Percentiles rank a stretch among this genome's conserved stretches.
phyloP scores from a whole-genome alignment of 2,329 filamentous ascomycete species.

The Colletotrichum sansevieriae region DNA sequence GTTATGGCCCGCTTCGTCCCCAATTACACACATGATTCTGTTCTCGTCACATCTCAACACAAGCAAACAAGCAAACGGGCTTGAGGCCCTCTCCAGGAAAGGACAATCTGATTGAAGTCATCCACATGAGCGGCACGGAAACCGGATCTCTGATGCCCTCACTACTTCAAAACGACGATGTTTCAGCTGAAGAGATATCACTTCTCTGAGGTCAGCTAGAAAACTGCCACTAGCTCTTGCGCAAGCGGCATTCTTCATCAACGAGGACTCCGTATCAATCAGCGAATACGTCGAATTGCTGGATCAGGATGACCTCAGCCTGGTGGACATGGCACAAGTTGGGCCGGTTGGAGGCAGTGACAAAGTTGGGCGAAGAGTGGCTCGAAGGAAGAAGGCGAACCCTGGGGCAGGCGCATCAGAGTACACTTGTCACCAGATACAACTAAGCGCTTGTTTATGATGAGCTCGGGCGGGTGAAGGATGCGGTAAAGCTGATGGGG shows the following conservation, averaged over 20 bases:
- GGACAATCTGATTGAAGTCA: slow-evolving; percentile 44
- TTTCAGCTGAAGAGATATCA: slow-evolving; percentile 1
- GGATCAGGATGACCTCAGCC: slow-evolving; percentile 38
- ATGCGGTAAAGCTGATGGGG: neutral
- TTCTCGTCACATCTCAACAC: slow-evolving; percentile 53
- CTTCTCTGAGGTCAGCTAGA: slow-evolving; percentile 41
- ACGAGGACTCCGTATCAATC: slow-evolving; percentile 45
- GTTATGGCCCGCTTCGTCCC: slow-evolving; percentile 47
- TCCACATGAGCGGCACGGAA: slow-evolving; percentile 47
- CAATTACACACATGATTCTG: slow-evolving; percentile 46
- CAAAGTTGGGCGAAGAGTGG: neutral
- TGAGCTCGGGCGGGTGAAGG: too few species aligned
- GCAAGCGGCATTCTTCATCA: slow-evolving; percentile 14
- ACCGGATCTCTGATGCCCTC: slow-evolving; percentile 44
- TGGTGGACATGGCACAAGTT: slow-evolving; percentile 27
- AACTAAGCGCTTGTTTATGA: neutral
- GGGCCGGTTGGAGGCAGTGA: neutral
- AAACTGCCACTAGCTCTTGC: slow-evolving; percentile 4
- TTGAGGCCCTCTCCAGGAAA: slow-evolving; percentile 44
- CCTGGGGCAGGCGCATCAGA: neutral
- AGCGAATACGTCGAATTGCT: slow-evolving; percentile 48
- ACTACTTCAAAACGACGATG: slow-evolving; percentile 36
- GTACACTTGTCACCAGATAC: neutral
- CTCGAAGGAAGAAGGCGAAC: neutral
- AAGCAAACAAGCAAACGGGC: slow-evolving; percentile 49